Percentiles rank a stretch among this genome's conserved stretches.
phyloP scores from a whole-genome alignment of 1,284 basidiomycete genomes.

The Ganoderma sinense region DNA sequence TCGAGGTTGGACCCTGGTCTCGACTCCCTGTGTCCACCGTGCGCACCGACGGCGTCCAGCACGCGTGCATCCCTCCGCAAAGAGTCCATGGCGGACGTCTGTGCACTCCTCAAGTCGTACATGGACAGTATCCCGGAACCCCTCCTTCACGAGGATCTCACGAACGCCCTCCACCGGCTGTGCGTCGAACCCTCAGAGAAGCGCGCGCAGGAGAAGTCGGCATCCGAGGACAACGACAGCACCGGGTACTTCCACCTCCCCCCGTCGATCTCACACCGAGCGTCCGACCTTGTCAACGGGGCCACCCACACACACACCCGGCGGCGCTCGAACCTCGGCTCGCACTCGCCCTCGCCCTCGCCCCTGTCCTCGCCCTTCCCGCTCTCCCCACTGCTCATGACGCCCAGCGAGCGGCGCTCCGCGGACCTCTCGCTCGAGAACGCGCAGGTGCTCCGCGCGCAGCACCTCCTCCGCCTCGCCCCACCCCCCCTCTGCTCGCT shows the following conservation, averaged over 20 bases:
- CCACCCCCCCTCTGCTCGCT: conserved; percentile 63
- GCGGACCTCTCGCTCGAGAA: conserved; percentile 33
- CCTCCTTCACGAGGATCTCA: conserved; percentile 52
- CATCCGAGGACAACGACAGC: neutral
- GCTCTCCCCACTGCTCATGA: conserved; percentile 9
- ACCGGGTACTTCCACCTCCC: conserved; percentile 16
- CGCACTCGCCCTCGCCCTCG: no score
- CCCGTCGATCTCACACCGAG: neutral
- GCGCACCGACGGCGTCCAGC: conserved; percentile 15
- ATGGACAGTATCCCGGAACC: conserved; percentile 63
- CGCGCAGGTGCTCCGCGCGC: conserved; percentile 52
- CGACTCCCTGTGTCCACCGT: conserved; percentile 16
- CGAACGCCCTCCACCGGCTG: conserved; percentile 58
- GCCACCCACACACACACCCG: neutral
- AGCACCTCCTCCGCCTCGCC: conserved; percentile 66
- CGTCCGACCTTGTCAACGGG: no score
- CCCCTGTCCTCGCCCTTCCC: conserved; percentile 8
- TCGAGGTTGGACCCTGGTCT: neutral
- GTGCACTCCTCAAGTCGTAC: conserved; percentile 65
- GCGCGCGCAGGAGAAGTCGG: conserved; percentile 37
- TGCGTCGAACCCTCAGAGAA: conserved; percentile 54
- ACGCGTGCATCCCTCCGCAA: conserved; percentile 46
- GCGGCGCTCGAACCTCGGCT: conserved; percentile 9
- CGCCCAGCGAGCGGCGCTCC: conserved; percentile 17
- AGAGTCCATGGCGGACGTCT: conserved; percentile 64